Evolutionary conservation across 2,329 filamentous ascomycete genomes (phyloP).

Genomic region (Ceratocystis eucalypticola): DNA sequence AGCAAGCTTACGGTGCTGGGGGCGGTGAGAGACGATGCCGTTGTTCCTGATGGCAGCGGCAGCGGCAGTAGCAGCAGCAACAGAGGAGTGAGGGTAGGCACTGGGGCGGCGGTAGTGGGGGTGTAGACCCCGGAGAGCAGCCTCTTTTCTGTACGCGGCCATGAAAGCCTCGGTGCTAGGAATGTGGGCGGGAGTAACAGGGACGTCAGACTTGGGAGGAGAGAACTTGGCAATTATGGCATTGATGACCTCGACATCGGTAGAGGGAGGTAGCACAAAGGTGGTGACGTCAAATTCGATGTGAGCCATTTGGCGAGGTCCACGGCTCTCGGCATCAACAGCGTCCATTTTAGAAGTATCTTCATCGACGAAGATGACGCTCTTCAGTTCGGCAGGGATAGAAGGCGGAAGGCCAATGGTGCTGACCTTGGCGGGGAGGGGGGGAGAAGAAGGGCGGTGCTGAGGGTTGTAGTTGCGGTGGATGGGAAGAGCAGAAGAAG

Average conservation of each 20-base stretch:
- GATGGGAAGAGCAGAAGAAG: neutral
- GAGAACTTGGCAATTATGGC: constrained; percentile 3
- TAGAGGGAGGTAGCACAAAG: neutral
- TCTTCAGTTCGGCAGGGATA: constrained; percentile 7
- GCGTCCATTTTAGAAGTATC: neutral
- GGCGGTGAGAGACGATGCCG: neutral
- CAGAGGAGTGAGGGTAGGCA: constrained; percentile 7
- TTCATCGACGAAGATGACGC: constrained; percentile 6
- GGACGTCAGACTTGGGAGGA: neutral
- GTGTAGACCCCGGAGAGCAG: neutral
- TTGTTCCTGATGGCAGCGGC: neutral
- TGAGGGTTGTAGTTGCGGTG: neutral
- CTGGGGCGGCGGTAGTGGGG: neutral
- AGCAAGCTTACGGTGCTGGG: neutral
- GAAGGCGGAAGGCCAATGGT: constrained; percentile 15
- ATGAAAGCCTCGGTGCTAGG: neutral
- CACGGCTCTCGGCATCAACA: neutral
- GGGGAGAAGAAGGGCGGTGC: neutral
- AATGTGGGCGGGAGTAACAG: neutral
- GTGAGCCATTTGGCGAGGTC: neutral
- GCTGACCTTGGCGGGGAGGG: neutral
- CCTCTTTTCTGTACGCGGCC: neutral
- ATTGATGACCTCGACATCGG: neutral
- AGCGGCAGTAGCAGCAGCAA: neutral
- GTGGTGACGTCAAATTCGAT: neutral